These are phyloP conservation scores for Moesziomyces antarcticus DNA, from an alignment of 1,284 basidiomycete genomes.

Conservation along the genomic window DNA sequence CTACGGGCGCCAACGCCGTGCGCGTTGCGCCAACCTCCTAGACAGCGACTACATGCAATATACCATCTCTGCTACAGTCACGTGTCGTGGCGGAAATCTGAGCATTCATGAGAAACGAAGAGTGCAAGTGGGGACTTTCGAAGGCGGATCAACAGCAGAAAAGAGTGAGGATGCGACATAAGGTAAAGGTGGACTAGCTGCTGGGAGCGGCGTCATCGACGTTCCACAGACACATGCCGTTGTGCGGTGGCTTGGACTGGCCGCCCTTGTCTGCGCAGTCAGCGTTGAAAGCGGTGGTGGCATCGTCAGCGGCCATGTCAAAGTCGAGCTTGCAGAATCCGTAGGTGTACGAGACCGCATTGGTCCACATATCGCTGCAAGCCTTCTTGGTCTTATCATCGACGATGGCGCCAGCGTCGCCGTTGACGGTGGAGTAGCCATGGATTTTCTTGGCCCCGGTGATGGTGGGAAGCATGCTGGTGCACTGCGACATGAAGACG, in stretches of 20 bases:
- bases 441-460: conserved; percentile 15
- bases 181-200: conserved; percentile 1
- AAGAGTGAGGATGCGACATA: too few relatives aligned
- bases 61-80: not conserved
- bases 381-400: conserved; percentile 29
- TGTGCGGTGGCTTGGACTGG: conserved; percentile 16
- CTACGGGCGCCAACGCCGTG: conserved; percentile 52
- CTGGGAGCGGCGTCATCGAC: conserved; percentile 24
- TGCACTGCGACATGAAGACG: conserved; percentile 31
- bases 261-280: conserved; percentile 30
- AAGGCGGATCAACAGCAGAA: not conserved
- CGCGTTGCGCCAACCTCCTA: conserved; percentile 46
- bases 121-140: not conserved
- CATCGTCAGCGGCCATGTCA: conserved; percentile 18
- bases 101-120: not conserved
- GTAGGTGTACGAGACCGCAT: conserved; percentile 26
- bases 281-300: conserved; percentile 15
- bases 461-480: conserved; percentile 18
- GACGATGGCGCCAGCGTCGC: conserved; percentile 16
- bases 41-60: not conserved
- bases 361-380: conserved; percentile 34
- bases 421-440: conserved; percentile 25
- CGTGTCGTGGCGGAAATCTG: not conserved
- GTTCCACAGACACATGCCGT: conserved; percentile 39
- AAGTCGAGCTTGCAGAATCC: conserved; percentile 38